These are phyloP conservation scores for Trichoderma sp. DNA, from an alignment of 2,329 filamentous ascomycete species.

Conservation along the genomic window DNA sequence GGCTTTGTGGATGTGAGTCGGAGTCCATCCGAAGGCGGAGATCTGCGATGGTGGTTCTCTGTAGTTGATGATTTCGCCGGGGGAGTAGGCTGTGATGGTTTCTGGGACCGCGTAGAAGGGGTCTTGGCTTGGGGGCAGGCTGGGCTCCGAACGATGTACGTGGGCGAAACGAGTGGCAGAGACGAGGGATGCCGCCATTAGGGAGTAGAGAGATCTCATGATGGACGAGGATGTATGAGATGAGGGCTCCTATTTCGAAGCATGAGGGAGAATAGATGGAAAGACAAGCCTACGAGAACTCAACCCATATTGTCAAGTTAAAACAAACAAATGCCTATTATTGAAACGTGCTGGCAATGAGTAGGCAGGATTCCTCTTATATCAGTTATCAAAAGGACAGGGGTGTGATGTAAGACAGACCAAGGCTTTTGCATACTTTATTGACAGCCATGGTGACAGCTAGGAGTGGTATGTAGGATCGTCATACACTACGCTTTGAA, in stretches of 20 bases:
- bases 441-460: not conserved
- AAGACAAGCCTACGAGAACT: not conserved
- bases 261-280: not conserved
- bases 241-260: not conserved
- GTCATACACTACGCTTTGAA: not conserved
- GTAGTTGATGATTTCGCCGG: conserved; percentile 29
- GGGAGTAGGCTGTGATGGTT: not conserved
- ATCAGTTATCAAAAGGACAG: not conserved
- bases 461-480: conserved; percentile 3
- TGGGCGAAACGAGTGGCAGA: not conserved
- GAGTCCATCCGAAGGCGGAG: conserved; percentile 30
- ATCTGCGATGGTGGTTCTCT: conserved; percentile 28
- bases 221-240: not conserved
- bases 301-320: not conserved
- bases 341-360: no score
- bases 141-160: not conserved
- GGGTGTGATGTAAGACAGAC: not conserved
- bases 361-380: not conserved
- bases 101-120: conserved; percentile 31
- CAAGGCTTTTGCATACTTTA: not conserved
- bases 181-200: not conserved
- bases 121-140: conserved; percentile 29
- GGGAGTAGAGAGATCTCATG: not conserved
- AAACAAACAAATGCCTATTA: no score
- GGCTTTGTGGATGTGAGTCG: conserved; percentile 29